A percentile compares a stretch with the other conserved stretches of the same genome.
Evolutionary conservation across 192 early-diverging fungal genomes (phyloP).

Genomic region (Entomortierella parvispora): DNA sequence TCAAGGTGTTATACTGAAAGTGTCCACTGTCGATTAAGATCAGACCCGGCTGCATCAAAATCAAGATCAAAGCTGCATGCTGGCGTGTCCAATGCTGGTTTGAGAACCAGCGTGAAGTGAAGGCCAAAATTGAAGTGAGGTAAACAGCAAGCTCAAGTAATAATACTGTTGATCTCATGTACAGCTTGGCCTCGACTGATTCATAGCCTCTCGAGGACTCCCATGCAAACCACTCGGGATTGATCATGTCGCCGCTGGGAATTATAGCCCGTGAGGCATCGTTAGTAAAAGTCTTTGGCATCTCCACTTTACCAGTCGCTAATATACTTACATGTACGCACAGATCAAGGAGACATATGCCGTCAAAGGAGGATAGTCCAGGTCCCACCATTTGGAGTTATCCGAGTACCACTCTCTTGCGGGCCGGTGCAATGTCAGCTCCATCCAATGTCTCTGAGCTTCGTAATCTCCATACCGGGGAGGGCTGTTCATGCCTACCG

Average conservation of each 20-base stretch:
- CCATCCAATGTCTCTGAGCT: slow-evolving; percentile 99
- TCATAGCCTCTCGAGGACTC: slow-evolving; percentile 88
- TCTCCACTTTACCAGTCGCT: background rate
- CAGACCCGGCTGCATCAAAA: slow-evolving; percentile 86
- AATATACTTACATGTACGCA: slow-evolving; percentile 71
- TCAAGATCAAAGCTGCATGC: slow-evolving; percentile 61
- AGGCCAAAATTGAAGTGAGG: slow-evolving; percentile 78
- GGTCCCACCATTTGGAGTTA: slow-evolving; percentile 90
- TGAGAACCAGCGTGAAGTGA: slow-evolving; percentile 62
- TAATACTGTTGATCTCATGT: slow-evolving; percentile 89
- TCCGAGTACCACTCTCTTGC: slow-evolving; percentile 88
- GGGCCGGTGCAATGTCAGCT: slow-evolving; percentile 87
- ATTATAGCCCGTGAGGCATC: background rate
- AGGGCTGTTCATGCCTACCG: slow-evolving; percentile 66
- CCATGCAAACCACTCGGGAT: slow-evolving; percentile 88
- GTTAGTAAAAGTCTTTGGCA: background rate
- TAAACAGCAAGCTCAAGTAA: slow-evolving; percentile 80
- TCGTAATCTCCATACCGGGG: slow-evolving; percentile 97
- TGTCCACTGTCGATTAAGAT: slow-evolving; percentile 97
- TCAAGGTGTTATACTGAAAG: slow-evolving; percentile 97
- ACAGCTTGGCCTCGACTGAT: slow-evolving; percentile 77
- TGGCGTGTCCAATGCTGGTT: slow-evolving; percentile 52
- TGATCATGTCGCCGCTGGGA: slow-evolving; percentile 73
- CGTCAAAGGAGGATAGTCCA: slow-evolving; percentile 97
- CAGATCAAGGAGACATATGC: slow-evolving; percentile 93